Base-by-base conservation (phyloP, 2,329 filamentous ascomycete genomes). In the Aotearoamyces nothofagi region DNA sequence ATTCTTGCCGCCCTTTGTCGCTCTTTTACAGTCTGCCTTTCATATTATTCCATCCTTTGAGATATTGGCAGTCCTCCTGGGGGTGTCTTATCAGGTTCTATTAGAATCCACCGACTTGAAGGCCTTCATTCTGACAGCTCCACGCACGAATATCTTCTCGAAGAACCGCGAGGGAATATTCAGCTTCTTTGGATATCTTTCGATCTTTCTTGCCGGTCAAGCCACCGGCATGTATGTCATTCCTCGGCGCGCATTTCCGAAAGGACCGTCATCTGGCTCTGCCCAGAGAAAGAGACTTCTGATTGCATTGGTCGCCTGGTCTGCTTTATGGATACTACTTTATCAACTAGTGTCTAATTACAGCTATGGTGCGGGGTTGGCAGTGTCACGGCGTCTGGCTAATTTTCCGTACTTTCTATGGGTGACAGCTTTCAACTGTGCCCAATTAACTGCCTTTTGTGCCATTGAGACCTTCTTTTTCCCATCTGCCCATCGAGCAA, bases 111-210 rank as follows among this genome's bases (percentile, higher is more conserved):
- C 83, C 1, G 55, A 60, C n/a, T 63, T 96, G 16, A 84, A 90
- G 45, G 66, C 69, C 6, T 96, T 75, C 49, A 78, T 96, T 36
- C 64, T 98, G 13, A 71, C 79, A 5, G 84, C 82, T 1, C 81
- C 82, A 5, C 73, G 90, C 4, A 72, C 66, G 0, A 70, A 84
- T 43, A 58, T 93, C 9, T 52, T 98, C 5, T 87, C 82, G 2
- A 80, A 84, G 61, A 98, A 98, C 49, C 69, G 87, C 15, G 90
- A 98, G 52, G 90, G 90, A 0, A 65, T 98, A n/a, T 93, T 87
- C 52, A 93, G 84, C 30, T 93, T 96, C 52, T 56, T 81, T 27
- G 90, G 90, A 4, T 98, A 98, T 49, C 66, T 98, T 25, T 79
- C 87, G 26, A 94, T 98, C 34, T 98, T 94, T 53, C 69, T 98